Base-by-base conservation (phyloP, 441 rosid species). In the Croton laevigatus region DNA sequence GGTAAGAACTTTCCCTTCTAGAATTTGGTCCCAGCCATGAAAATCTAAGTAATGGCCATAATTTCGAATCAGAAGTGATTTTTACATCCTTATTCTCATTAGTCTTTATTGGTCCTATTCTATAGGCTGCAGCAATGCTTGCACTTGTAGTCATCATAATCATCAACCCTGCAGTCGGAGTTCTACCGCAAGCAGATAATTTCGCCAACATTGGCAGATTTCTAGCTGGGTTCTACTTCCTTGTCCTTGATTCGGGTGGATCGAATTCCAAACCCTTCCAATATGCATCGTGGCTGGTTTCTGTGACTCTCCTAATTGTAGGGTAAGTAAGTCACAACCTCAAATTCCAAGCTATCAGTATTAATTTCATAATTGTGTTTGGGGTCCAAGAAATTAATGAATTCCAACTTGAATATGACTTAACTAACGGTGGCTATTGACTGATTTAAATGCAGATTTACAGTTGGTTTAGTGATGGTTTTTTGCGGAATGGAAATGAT, bases 161-260 rank as follows among this genome's bases (percentile, higher is more conserved):
- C 66, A 77, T 91, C 44, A 93, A 89, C 81, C 78, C 89, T 55
- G 91, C 85, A 9, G 76, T 94, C 5, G 95, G 98, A 34, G 66
- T 94, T 72, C 91, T 94, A 77, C 98, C 97, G 42, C 85, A 79
- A 63, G 93, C 91, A 19, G 98, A 91, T 73, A 91, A 94, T 80
- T 91, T 85, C 71, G 91, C 97, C 6, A 94, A 94, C 68, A 85
- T 91, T 6, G 98, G 98, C 53, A 97, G 98, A 22, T 88, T 91
- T 74, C 65, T 83, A 7, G 60, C 95, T 0, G 97, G 98, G 4
- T 87, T 72, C 76, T 93, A 64, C 75, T 93, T 5, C 76, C 85
- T 51, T 90, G 89, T 36, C 96, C 96, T 13, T 96, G 85, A 66
- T 81, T 66, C 40, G 91, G 89, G 5, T 90, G 83, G 93, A 69